Evolutionary conservation across 305 asterid species (phyloP).

Genomic region (Lippia alba): DNA sequence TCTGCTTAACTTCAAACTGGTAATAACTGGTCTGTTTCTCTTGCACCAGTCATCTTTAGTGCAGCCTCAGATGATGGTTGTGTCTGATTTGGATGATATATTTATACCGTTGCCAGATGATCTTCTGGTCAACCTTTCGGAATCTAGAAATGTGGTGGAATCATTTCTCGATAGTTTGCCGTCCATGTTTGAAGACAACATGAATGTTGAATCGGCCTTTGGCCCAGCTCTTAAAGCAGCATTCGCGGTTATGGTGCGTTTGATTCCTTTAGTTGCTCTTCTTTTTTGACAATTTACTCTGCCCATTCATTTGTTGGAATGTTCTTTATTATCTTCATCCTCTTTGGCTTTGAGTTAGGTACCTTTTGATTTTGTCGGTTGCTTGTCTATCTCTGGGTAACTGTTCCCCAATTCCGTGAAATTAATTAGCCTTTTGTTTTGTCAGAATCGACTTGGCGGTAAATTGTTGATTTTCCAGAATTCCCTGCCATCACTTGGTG

Average conservation of each 20-base stretch:
- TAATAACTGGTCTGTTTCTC: constrained; percentile 41
- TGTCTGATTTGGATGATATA: constrained; percentile 87
- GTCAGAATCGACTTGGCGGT: constrained; percentile 86
- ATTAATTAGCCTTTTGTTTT: constrained; percentile 36
- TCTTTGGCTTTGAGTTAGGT: constrained; percentile 23
- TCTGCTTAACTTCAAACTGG: constrained; percentile 23
- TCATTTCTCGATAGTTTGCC: constrained; percentile 89
- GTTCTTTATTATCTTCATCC: constrained; percentile 26
- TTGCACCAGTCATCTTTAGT: constrained; percentile 77
- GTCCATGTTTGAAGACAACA: constrained; percentile 78
- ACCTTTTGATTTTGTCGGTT: constrained; percentile 27
- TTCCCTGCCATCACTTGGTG: constrained; percentile 87
- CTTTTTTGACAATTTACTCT: constrained; percentile 22
- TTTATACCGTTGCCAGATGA: constrained; percentile 94
- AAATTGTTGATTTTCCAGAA: constrained; percentile 87
- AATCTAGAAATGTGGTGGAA: constrained; percentile 85
- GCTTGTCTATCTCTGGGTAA: constrained; percentile 7
- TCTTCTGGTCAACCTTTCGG: constrained; percentile 90
- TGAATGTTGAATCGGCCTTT: constrained; percentile 93
- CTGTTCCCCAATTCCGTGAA: constrained; percentile 12
- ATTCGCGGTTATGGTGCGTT: constrained; percentile 81
- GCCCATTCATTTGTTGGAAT: constrained; percentile 4
- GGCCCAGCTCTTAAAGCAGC: constrained; percentile 97
- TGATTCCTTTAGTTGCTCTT: constrained; percentile 24
- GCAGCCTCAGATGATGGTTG: constrained; percentile 98